phyloP scores from a whole-genome alignment of 257 asterid genomes.

The Solanum chilense region DNA sequence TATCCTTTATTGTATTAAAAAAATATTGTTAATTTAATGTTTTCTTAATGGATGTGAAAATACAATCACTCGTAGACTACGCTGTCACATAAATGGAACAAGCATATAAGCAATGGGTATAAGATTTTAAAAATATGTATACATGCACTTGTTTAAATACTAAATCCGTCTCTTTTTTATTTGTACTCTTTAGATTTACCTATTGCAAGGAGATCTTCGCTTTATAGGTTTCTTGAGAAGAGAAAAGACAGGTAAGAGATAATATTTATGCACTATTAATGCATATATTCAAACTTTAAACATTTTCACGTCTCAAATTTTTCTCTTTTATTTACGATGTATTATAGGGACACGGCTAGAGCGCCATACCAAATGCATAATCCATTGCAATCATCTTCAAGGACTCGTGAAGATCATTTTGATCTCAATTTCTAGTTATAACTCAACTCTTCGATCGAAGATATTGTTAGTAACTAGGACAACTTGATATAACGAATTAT shows the following conservation, averaged over 20 bases:
- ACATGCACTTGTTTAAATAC: background rate
- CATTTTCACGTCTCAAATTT: background rate
- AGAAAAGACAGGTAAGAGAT: constrained; percentile 29
- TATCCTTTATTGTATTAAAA: too few species aligned
- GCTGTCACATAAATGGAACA: too few species aligned
- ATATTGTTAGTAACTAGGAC: background rate
- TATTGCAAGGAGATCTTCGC: constrained; percentile 28
- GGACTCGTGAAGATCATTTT: background rate
- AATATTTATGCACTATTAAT: background rate
- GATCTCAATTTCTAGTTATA: constrained; percentile 5
- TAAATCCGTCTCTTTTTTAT: background rate
- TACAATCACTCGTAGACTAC: too few species aligned
- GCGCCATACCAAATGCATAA: constrained; percentile 5
- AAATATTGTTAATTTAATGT: too few species aligned
- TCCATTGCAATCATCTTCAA: background rate
- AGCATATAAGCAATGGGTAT: background rate
- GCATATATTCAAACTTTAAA: background rate
- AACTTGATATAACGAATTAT: background rate
- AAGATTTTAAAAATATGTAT: background rate
- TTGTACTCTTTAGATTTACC: constrained; percentile 7
- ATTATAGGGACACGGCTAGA: background rate
- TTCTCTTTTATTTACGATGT: background rate
- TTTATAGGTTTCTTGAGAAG: constrained; percentile 51
- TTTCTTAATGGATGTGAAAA: too few species aligned
- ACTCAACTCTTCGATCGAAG: background rate